These are phyloP conservation scores for Colletotrichum caudatum DNA, from an alignment of 2,329 filamentous ascomycete species.

Conservation along the genomic window DNA sequence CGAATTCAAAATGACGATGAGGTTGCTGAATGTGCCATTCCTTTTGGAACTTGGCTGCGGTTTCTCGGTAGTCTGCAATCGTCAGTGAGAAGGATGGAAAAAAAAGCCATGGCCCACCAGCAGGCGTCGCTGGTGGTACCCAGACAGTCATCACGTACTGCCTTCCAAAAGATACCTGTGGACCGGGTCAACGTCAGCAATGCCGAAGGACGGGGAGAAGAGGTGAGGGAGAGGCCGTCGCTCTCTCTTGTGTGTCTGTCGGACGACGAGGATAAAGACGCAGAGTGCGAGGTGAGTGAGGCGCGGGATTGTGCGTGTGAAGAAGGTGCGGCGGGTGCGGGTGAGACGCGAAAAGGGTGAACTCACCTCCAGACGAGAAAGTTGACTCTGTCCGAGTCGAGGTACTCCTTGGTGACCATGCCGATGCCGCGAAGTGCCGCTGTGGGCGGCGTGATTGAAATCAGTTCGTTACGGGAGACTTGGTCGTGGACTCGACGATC, in stretches of 20 bases:
- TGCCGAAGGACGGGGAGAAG: constrained; percentile 15
- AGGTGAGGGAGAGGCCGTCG: constrained; percentile 31
- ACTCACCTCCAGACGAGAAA: constrained; percentile 79
- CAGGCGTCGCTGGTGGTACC: constrained; percentile 38
- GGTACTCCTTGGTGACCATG: constrained; percentile 69
- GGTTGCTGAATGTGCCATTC: constrained; percentile 75
- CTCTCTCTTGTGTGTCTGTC: not conserved
- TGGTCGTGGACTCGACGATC: constrained; percentile 16
- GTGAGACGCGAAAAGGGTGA: constrained; percentile 45
- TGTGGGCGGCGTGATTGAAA: constrained; percentile 39
- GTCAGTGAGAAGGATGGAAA: constrained; percentile 22
- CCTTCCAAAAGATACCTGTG: constrained; percentile 71
- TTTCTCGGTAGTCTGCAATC: constrained; percentile 72
- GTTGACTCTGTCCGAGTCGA: constrained; percentile 76
- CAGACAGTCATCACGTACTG: constrained; percentile 61
- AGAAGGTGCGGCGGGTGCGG: constrained; percentile 30
- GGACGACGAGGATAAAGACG: not conserved
- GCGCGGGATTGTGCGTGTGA: constrained; percentile 26
- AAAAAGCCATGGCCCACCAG: constrained; percentile 30
- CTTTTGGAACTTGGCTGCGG: constrained; percentile 75
- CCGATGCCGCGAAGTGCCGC: constrained; percentile 40
- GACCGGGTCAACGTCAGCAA: constrained; percentile 30
- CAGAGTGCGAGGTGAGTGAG: constrained; percentile 29
- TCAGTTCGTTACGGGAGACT: constrained; percentile 11
- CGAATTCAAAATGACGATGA: constrained; percentile 72